phyloP scores from a whole-genome alignment of 2,329 filamentous ascomycete genomes.

The Fusarium subglutinans region DNA sequence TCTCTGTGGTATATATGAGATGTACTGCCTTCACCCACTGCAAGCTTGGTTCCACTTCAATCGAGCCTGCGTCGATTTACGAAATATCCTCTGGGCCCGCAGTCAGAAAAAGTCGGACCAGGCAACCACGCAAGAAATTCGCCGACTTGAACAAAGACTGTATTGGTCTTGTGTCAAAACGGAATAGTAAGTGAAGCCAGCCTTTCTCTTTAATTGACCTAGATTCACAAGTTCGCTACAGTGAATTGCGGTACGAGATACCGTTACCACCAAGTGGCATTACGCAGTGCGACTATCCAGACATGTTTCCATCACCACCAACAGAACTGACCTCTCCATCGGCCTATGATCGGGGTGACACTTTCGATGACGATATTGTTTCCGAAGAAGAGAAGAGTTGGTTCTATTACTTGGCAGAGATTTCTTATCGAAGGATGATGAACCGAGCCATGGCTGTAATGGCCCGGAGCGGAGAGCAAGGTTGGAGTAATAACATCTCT shows the following conservation, averaged over 20 bases:
- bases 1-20: background rate
- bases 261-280: background rate
- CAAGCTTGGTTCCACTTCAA: background rate
- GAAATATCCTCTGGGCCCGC: background rate
- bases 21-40: background rate
- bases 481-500: background rate
- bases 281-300: background rate
- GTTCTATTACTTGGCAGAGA: background rate
- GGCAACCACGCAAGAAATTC: background rate
- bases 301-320: background rate
- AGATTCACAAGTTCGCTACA: background rate
- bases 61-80: background rate
- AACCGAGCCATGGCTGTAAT: background rate
- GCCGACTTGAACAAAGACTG: background rate
- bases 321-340: background rate
- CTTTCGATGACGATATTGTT: background rate
- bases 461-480: background rate
- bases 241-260: background rate
- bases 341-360: background rate
- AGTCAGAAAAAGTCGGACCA: background rate
- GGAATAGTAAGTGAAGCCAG: background rate
- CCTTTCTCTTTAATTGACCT: fast-evolving
- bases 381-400: background rate
- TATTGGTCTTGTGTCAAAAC: background rate
- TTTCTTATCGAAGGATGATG: background rate